These are phyloP conservation scores for Wolfiporia cocos DNA, from an alignment of 1,284 basidiomycete species.

Conservation along the genomic window DNA sequence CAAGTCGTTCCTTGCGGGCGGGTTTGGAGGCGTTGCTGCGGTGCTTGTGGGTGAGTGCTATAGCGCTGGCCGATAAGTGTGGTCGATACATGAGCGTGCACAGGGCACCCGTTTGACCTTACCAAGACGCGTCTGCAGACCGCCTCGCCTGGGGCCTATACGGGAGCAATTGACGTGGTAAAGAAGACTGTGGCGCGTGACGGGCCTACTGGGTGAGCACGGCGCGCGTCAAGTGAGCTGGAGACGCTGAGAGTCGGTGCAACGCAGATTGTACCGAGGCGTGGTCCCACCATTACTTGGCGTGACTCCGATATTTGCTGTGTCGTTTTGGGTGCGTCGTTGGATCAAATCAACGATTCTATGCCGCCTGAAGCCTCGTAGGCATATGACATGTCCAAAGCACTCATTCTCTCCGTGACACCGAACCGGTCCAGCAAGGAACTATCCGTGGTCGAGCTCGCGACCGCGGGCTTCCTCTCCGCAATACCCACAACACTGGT, in stretches of 20 bases:
- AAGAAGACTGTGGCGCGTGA: conserved; percentile 86
- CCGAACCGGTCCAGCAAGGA: conserved; percentile 61
- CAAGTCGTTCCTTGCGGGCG: conserved; percentile 89
- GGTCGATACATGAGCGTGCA: neutral
- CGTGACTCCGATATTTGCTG: conserved; percentile 97
- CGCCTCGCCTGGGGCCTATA: conserved; percentile 86
- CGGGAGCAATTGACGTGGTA: conserved; percentile 90
- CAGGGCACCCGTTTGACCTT: conserved; percentile 96
- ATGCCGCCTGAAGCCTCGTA: conserved; percentile 23
- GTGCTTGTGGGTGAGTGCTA: conserved; percentile 77
- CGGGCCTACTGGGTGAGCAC: conserved; percentile 78
- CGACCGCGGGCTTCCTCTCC: conserved; percentile 90
- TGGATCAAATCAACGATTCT: neutral
- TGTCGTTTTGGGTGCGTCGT: conserved; percentile 89
- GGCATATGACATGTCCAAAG: conserved; percentile 95
- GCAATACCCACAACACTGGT: conserved; percentile 91
- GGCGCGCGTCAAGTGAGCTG: no score
- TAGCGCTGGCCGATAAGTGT: no score
- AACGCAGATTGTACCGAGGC: conserved; percentile 90
- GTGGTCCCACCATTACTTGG: conserved; percentile 95
- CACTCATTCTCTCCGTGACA: conserved; percentile 71
- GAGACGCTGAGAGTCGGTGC: no score
- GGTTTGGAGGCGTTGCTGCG: conserved; percentile 83
- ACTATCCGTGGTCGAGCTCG: conserved; percentile 81
- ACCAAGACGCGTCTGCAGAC: conserved; percentile 97